Base-by-base conservation (phyloP, 106 monocot genomes). In the Gastrodia elata region DNA sequence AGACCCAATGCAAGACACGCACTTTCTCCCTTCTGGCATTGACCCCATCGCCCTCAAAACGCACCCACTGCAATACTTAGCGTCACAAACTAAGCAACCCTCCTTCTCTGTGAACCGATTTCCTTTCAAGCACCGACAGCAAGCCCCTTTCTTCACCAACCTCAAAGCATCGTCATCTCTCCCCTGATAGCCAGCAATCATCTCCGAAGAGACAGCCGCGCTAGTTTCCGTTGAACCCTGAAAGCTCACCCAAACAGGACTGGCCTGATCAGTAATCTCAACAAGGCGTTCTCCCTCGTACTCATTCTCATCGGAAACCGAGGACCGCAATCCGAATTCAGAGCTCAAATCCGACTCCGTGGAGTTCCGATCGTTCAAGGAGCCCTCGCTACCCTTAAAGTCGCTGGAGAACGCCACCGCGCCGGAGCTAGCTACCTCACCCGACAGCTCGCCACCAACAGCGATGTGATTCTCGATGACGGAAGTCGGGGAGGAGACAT, bases 11-110 rank as follows among this genome's bases (percentile, higher is more conserved):
- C 95, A 96, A 2, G 74, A 40, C 0, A 92, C 43, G 41, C 92
- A 96, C 75, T 96, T 96, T 55, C 95, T 77, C 44, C 95, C 95
- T 71, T 96, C 92, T 15, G 95, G 92, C 95, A 96, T 96, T 18
- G 95, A 96, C 0, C 95, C 92, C 95, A 96, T 96, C 36, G 79
- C 85, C 38, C 77, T 75, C 65, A 96, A 25, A 35, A 96, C 68
- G 57, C 95, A 96, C 1, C 75, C 74, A 2, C 39, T 68, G 56
- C 92, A 96, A 49, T 89, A 96, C 84, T 83, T 92, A 0, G 87
- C 85, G 10, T 85, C 85, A 58, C 95, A 96, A 10, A 82, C 85
- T 44, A 96, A 56, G 69, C 95, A 96, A 6, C 78, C 55, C 71
- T 96, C 95, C 74, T 92, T 96, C 61, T 89, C 95, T 0, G 85